phyloP scores from a whole-genome alignment of 1,139 yeast genomes.

The Pichia sp. region DNA sequence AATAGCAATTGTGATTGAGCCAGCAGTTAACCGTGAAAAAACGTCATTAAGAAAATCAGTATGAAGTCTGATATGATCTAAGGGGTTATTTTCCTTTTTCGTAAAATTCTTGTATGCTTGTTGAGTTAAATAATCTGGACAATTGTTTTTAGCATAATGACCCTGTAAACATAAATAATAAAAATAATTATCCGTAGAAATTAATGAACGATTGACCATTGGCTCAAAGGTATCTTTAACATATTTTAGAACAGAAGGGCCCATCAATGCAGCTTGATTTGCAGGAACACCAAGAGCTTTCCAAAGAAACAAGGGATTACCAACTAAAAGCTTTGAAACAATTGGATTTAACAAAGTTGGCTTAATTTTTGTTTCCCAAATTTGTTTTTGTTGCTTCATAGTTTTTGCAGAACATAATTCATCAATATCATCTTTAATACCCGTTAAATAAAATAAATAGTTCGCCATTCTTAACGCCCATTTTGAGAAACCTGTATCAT shows the following conservation, averaged over 20 bases:
- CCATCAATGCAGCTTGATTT: conserved; percentile 78
- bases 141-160: conserved; percentile 53
- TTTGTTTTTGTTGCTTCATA: conserved; percentile 51
- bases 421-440: conserved; percentile 47
- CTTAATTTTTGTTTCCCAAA: conserved; percentile 59
- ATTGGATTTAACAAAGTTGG: conserved; percentile 68
- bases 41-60: conserved; percentile 77
- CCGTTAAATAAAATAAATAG: conserved; percentile 51
- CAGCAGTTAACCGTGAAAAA: conserved; percentile 54
- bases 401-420: conserved; percentile 54
- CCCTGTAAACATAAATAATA: conserved; percentile 67
- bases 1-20: conserved; percentile 66
- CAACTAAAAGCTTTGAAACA: conserved; percentile 60
- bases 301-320: conserved; percentile 82
- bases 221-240: conserved; percentile 78
- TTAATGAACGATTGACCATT: conserved; percentile 52
- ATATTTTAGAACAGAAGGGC: conserved; percentile 61
- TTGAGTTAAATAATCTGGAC: conserved; percentile 69
- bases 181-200: conserved; percentile 71
- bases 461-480: conserved; percentile 75
- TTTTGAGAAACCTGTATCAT: conserved; percentile 78
- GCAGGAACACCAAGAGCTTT: conserved; percentile 83
- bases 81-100: conserved; percentile 34
- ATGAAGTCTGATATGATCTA: conserved; percentile 68
- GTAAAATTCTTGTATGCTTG: conserved; percentile 50